Evolutionary conservation across 116 monocot genomes (phyloP), one percentile per base, ranked within the genome.

Genomic region (Dioscorea cayenensis): DNA sequence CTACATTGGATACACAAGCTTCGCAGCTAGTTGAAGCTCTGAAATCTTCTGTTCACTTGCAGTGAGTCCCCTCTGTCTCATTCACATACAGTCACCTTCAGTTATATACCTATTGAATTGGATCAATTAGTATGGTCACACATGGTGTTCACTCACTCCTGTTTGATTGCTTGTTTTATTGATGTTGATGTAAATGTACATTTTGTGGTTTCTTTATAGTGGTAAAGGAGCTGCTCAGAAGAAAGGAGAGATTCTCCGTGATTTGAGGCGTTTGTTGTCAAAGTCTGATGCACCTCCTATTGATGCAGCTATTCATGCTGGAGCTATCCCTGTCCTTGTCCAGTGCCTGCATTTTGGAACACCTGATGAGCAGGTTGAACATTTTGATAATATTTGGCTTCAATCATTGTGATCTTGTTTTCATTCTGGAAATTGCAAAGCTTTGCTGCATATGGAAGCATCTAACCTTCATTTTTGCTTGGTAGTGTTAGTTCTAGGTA

Each of bases 271-370:
- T 22, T 80, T 97, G 48, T 78, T 97, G 50, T 93, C 97, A 29
- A 90, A 86, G 69, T 84, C 88, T 83, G 93, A 89, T 69, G 51
- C 79, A 66, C 93, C 97, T 81, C 93, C 93, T 52, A 63, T 90
- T 81, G 81, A 90, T 73, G 84, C 83, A 77, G 90, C 90, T 63
- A 36, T 93, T 51, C 74, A 90, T 77, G 93, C 88, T 68, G 93
- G 88, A 66, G 97, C 84, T 64, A 73, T 90, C 68, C 86, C 88
- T 76, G 63, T 84, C 36, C 84, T 97, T 66, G 88, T 84, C 60
- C 86, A 86, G 62, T 93, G 81, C 64, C 83, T 97, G 49, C 84
- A 93, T 70, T 97, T 90, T 86, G 97, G 97, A 66, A 86, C 88
- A 75, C 75, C 88, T 48, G 93, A 93, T 72, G 97, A 97, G 61